Conservation (phyloP, 805 yeast genomes). For the Soucietia sequanensis region DNA sequence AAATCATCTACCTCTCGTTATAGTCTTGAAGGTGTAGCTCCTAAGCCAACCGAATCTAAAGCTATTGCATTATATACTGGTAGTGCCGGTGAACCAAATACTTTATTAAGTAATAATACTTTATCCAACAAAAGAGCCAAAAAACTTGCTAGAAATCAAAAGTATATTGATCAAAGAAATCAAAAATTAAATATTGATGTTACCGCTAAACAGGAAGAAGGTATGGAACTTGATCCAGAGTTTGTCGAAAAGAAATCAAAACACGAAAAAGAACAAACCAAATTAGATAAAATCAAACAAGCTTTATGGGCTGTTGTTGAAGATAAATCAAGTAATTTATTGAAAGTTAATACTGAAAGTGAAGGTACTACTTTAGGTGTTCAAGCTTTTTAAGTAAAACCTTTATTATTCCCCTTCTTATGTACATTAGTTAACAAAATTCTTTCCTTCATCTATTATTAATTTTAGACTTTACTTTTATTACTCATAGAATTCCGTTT, state of each 20-base stretch:
- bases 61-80: conserved; percentile 48
- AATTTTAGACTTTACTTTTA: no score
- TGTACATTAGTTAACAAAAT: no score
- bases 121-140: conserved; percentile 75
- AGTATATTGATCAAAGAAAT: conserved; percentile 61
- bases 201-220: conserved; percentile 44
- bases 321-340: conserved; percentile 48
- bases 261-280: conserved; percentile 20
- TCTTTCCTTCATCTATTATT: no score
- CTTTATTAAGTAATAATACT: conserved; percentile 52
- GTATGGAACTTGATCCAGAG: conserved; percentile 52
- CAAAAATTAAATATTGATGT: conserved; percentile 47
- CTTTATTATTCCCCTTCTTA: no score
- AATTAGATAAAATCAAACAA: conserved; percentile 52
- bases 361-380: conserved; percentile 86
- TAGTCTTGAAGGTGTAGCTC: conserved; percentile 32
- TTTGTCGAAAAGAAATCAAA: conserved; percentile 15
- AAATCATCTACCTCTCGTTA: conserved; percentile 44
- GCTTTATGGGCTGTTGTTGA: conserved; percentile 75
- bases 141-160: conserved; percentile 77
- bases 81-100: conserved; percentile 8
- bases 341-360: conserved; percentile 47
- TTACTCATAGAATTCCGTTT: conserved; percentile 1
- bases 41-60: conserved; percentile 43
- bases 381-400: conserved; percentile 50